Evolutionary conservation across 371 early-diverging fungal species (phyloP), one percentile per base, ranked within the genome.

Genomic region (Phascolomyces articulosus): DNA sequence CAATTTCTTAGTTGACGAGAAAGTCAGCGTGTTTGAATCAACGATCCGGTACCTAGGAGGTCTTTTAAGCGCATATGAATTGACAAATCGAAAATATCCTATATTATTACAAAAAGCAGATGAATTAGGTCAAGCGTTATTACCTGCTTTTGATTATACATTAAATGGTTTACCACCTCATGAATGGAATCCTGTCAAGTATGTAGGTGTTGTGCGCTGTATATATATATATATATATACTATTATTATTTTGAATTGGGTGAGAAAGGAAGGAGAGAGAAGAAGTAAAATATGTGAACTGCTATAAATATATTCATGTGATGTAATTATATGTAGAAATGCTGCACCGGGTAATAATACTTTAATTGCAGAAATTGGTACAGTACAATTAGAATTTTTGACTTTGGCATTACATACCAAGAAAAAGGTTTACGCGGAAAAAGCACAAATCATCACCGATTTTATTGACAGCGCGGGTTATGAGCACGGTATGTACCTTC

Each of bases 1-100:
- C 53, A 67, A 82, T 26, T 86, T 86, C 64, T 9, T 31, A 41
- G 48, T 68, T 20, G 65, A 78, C 29, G 58, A 63, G 3, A 77
- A 84, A 40, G 83, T 93, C 15, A 86, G 80, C 53, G 86, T 92
- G 8, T 97, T 97, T 74, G 98, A 98, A 75, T 88, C 92, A 41
- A 88, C 85, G n/a, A 98, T 96, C 51, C 87, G 97, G 0, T 87
- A 93, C 40, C 70, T 98, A 53, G 97, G 97, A 15, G 96, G 95
- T 3, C 76, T 97, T 10, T 66, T 96, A 15, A 87, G 90, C 51
- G 93, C 95, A 0, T 91, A 92, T 69, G 87, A 95, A 54, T 75
- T 95, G 29, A 77, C 83, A 0, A 79, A 74, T 65, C 65, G 78
- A 55, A 61, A 72, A 40, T 55, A 74, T 10, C 58, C 63, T 4